phyloP scores from a whole-genome alignment of 1,284 basidiomycete species.

The Ceratobasidium sp. region DNA sequence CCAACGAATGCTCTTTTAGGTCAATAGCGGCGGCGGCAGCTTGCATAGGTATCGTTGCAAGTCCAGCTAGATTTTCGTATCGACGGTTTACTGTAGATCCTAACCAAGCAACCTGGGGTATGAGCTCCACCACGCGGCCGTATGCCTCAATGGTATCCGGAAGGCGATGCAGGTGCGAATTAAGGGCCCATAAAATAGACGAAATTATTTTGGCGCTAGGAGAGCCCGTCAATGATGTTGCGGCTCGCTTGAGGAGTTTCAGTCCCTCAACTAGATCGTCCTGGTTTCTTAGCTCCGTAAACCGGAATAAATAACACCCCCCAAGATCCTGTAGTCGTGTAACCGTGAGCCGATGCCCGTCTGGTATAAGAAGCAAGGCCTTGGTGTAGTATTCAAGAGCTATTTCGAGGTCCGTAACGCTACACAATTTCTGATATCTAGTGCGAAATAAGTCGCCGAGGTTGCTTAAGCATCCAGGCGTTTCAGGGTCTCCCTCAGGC shows the following conservation, averaged over 20 bases:
- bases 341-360: neutral
- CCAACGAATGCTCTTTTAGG: constrained; percentile 17
- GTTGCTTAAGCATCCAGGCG: neutral
- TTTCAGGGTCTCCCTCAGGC: neutral
- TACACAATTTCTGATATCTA: neutral
- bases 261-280: neutral
- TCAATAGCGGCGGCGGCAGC: constrained; percentile 20
- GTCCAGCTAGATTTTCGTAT: neutral
- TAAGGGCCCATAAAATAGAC: neutral
- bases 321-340: neutral
- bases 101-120: constrained; percentile 30
- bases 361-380: neutral
- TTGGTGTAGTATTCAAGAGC: neutral
- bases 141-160: constrained; percentile 11
- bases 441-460: neutral
- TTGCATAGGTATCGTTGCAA: neutral
- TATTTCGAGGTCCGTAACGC: neutral
- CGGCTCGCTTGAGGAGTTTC: too few relatives aligned
- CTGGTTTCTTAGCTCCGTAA: neutral
- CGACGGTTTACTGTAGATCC: constrained; percentile 18
- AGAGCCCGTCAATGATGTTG: neutral
- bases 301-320: neutral
- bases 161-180: neutral
- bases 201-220: neutral
- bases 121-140: neutral